Conservation (phyloP, 192 early-diverging fungal species). For the Backusella tuberculispora region DNA sequence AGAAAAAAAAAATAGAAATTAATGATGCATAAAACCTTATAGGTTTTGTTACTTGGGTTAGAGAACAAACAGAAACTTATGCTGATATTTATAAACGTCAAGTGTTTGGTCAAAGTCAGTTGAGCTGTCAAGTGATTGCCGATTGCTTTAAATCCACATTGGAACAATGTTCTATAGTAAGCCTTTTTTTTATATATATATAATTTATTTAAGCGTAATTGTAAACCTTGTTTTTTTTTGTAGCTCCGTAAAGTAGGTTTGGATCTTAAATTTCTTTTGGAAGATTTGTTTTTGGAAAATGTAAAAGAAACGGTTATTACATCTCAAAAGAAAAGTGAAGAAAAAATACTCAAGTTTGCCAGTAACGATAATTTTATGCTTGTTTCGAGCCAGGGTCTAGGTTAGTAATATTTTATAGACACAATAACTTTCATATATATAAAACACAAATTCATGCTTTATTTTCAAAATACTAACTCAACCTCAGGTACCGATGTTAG, state of each 20-base stretch:
- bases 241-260: slow-evolving; percentile 85
- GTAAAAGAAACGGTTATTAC: slow-evolving; percentile 69
- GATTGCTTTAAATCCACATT: slow-evolving; percentile 80
- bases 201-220: slow-evolving; percentile 6
- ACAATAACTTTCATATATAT: too few species aligned
- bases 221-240: too few species aligned
- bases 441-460: neutral
- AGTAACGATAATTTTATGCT: slow-evolving; percentile 70
- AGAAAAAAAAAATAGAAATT: neutral
- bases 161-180: slow-evolving; percentile 77
- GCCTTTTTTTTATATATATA: neutral
- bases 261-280: slow-evolving; percentile 84
- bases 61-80: slow-evolving; percentile 83
- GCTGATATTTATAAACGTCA: slow-evolving; percentile 86
- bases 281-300: slow-evolving; percentile 78
- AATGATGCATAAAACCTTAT: neutral
- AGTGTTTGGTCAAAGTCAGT: slow-evolving; percentile 80
- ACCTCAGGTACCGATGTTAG: slow-evolving; percentile 50
- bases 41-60: slow-evolving; percentile 93
- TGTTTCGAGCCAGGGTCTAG: slow-evolving; percentile 56
- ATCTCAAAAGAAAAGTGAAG: slow-evolving; percentile 66
- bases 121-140: slow-evolving; percentile 79
- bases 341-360: slow-evolving; percentile 66
- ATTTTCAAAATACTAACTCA: neutral
- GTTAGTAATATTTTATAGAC: slow-evolving; percentile 37